Evolutionary conservation across 2,329 filamentous ascomycete genomes (phyloP).

Genomic region (Metarhizium guizhouense): DNA sequence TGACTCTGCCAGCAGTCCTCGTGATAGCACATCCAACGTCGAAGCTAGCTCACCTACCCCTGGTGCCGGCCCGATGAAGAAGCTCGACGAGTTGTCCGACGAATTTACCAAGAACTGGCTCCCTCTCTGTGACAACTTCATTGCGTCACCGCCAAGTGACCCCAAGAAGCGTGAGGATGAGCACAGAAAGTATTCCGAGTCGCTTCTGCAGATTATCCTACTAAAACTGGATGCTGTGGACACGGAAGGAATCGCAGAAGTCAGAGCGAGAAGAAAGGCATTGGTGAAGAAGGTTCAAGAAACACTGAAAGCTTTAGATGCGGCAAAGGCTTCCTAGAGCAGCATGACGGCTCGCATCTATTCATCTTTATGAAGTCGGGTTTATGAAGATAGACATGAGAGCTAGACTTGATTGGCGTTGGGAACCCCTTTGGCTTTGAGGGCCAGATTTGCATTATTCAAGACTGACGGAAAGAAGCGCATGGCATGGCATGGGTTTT

Average conservation of each 20-base stretch:
- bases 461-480: not conserved
- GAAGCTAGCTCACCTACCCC: conserved; percentile 20
- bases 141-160: conserved; percentile 53
- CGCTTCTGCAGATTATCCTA: conserved; percentile 64
- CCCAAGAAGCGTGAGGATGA: conserved; percentile 62
- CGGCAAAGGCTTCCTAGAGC: conserved; percentile 16
- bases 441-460: not conserved
- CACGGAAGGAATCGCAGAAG: conserved; percentile 57
- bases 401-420: not conserved
- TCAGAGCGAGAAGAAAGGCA: conserved; percentile 58
- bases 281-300: conserved; percentile 64
- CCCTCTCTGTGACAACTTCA: conserved; percentile 57
- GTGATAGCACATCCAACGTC: conserved; percentile 33
- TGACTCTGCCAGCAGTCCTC: conserved; percentile 34
- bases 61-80: conserved; percentile 34
- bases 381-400: not conserved
- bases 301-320: conserved; percentile 57
- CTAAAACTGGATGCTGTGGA: conserved; percentile 72
- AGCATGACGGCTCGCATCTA: not conserved
- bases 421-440: not conserved
- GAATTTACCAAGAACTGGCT: conserved; percentile 57
- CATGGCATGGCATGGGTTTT: not conserved
- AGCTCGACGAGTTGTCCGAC: conserved; percentile 55
- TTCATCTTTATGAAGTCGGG: not conserved
- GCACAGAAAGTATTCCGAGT: conserved; percentile 67